A percentile compares a stretch with the other conserved stretches of the same genome.
Evolutionary conservation across 2,329 filamentous ascomycete genomes (phyloP).

Genomic region (Colletotrichum sidae): DNA sequence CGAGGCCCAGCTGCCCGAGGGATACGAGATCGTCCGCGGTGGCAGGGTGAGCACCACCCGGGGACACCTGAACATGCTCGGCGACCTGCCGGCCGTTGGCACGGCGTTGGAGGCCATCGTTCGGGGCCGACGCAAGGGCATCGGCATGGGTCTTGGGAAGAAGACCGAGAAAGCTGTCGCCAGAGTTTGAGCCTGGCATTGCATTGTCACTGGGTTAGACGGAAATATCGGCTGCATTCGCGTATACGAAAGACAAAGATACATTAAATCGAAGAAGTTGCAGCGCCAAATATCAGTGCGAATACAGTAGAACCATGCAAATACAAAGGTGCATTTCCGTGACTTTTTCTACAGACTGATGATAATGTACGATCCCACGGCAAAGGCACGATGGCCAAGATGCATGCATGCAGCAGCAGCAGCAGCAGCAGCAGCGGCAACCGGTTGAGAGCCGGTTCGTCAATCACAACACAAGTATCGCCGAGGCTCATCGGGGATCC

Average conservation of each 20-base stretch:
- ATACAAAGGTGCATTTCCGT: no score
- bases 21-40: constrained; percentile 79
- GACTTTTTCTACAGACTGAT: neutral
- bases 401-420: neutral
- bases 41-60: constrained; percentile 84
- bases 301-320: neutral
- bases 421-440: neutral
- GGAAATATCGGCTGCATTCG: no score
- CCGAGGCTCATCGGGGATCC: constrained; percentile 17
- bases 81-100: constrained; percentile 85
- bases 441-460: constrained; percentile 5
- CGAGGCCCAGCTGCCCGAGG: constrained; percentile 85
- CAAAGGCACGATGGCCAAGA: constrained; percentile 2
- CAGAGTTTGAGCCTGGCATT: constrained; percentile 13
- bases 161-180: neutral
- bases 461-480: neutral
- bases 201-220: neutral
- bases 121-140: constrained; percentile 75
- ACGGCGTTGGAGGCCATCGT: constrained; percentile 77
- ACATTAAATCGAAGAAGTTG: neutral
- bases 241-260: no score
- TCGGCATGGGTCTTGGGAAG: constrained; percentile 67
- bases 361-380: no score
- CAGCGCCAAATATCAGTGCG: neutral
- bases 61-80: constrained; percentile 88